Conservation (phyloP, 2,329 filamentous ascomycete genomes). For the Penicillium occitanis region DNA sequence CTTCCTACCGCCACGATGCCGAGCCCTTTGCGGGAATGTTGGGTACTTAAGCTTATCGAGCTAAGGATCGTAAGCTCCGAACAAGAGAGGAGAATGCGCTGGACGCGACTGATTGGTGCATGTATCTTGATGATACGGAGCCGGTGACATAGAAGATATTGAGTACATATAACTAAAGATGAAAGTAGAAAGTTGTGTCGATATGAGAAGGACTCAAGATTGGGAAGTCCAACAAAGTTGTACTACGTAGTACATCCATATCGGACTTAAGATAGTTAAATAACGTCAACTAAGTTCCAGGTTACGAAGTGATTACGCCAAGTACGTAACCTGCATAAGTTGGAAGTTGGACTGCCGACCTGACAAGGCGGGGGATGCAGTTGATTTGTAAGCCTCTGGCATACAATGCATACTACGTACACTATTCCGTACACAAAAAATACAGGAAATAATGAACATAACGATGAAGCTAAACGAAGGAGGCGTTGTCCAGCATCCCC, state of each 20-base stretch:
- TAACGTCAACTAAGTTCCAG: not conserved
- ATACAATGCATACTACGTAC: not conserved
- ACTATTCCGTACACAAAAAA: not conserved
- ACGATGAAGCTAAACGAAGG: not conserved
- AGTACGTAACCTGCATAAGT: not conserved
- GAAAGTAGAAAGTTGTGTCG: not conserved
- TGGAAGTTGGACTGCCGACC: not conserved
- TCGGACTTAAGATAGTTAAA: constrained; percentile 4
- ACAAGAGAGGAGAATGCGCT: not conserved
- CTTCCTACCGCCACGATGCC: not conserved
- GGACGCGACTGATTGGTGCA: not conserved
- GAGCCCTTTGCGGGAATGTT: not conserved
- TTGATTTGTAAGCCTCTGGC: not conserved
- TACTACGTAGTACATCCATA: not conserved
- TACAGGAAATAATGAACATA: not conserved
- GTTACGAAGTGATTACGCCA: constrained; percentile 4
- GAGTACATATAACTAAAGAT: not conserved
- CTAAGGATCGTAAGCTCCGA: not conserved
- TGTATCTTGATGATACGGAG: not conserved
- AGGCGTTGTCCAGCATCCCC: not conserved
- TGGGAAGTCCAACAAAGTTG: not conserved
- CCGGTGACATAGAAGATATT: not conserved
- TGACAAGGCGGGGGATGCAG: not conserved
- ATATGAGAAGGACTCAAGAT: not conserved
- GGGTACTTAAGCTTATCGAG: constrained; percentile 2